Evolutionary conservation across 1,139 yeast genomes (phyloP).

Genomic region (Yamadazyma songkhlaensis): DNA sequence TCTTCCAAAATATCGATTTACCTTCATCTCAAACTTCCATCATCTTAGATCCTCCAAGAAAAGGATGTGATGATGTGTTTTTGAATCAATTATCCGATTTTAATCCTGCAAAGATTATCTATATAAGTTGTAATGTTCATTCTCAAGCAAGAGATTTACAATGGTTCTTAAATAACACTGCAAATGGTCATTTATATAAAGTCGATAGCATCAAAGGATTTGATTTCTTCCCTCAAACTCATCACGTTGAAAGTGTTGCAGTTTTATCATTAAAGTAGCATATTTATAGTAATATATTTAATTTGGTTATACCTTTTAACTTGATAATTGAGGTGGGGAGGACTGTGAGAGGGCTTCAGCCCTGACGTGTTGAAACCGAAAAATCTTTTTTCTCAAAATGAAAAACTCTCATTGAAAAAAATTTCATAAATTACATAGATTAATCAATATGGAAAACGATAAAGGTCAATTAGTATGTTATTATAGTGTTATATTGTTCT

Average conservation of each 20-base stretch:
- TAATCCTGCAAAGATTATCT: conserved; percentile 82
- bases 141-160: conserved; percentile 95
- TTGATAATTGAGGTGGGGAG: not conserved
- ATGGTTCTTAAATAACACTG: conserved; percentile 69
- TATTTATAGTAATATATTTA: not conserved
- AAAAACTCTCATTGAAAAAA: conserved; percentile 10
- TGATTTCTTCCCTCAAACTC: conserved; percentile 97
- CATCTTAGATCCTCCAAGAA: conserved; percentile 94
- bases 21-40: conserved; percentile 80
- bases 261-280: conserved; percentile 46
- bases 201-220: conserved; percentile 88
- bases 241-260: conserved; percentile 95
- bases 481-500: too few relatives aligned
- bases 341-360: conserved; percentile 11
- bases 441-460: conserved; percentile 96
- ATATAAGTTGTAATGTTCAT: conserved; percentile 95
- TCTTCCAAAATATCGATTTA: conserved; percentile 71
- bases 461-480: conserved; percentile 97
- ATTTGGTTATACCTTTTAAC: not conserved
- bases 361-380: conserved; percentile 11
- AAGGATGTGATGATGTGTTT: conserved; percentile 90
- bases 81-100: conserved; percentile 80
- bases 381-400: conserved; percentile 5
- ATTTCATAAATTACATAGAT: conserved; percentile 16
- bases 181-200: conserved; percentile 57